Percentiles rank a stretch among this genome's conserved stretches.
These are phyloP conservation scores for Ceratocystis destructans DNA, from an alignment of 2,329 filamentous ascomycete genomes.

Conservation along the genomic window DNA sequence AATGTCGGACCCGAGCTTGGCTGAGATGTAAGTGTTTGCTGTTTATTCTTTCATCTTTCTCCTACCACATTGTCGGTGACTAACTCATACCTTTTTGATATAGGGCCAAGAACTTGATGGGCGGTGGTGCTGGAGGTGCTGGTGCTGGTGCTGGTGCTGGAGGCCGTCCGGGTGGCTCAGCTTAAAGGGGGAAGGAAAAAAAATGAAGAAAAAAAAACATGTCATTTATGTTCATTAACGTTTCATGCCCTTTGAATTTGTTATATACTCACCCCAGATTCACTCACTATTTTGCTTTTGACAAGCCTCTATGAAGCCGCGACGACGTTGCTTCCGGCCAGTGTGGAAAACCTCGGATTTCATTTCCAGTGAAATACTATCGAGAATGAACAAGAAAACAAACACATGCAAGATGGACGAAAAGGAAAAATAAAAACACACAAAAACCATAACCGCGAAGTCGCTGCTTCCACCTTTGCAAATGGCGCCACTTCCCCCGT, in stretches of 20 bases:
- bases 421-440: not conserved
- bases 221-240: not conserved
- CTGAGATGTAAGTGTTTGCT: conserved; percentile 63
- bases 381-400: not conserved
- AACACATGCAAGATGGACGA: not conserved
- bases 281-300: not conserved
- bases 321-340: not conserved
- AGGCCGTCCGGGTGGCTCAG: conserved; percentile 21
- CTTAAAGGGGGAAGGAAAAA: conserved; percentile 4
- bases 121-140: conserved; percentile 25
- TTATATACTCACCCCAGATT: not conserved
- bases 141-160: conserved; percentile 25
- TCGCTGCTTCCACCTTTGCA: too few relatives aligned
- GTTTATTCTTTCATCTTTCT: not conserved
- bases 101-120: conserved; percentile 37
- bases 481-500: too few relatives aligned
- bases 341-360: not conserved
- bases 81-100: not conserved
- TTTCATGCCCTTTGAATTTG: not conserved
- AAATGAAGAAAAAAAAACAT: not conserved
- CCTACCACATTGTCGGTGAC: conserved; percentile 7
- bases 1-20: conserved; percentile 86
- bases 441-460: too few relatives aligned
- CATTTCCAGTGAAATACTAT: conserved; percentile 4
- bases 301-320: not conserved